phyloP scores from a whole-genome alignment of 1,284 basidiomycete species.

The Cutaneotrichosporon curvatum region DNA sequence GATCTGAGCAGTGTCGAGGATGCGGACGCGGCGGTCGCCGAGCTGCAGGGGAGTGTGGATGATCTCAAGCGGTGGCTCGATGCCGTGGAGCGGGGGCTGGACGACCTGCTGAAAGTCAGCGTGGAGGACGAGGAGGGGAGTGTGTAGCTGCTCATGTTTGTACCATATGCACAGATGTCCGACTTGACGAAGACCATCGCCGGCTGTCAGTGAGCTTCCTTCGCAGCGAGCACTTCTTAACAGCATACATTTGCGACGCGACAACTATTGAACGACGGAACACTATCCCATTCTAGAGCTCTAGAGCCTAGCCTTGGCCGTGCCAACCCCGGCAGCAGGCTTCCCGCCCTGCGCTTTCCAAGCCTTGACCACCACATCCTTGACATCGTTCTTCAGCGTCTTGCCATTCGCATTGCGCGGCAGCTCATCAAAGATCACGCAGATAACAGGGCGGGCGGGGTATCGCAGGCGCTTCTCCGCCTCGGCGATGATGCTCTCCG shows the following conservation, averaged over 20 bases:
- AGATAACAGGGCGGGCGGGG: conserved; percentile 13
- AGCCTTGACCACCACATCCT: conserved; percentile 14
- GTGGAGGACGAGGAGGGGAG: conserved; percentile 7
- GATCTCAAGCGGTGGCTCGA: conserved; percentile 74
- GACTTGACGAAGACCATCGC: too few relatives aligned
- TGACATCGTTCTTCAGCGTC: conserved; percentile 14
- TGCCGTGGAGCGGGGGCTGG: conserved; percentile 64
- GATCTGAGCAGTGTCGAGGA: conserved; percentile 10
- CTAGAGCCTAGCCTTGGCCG: conserved; percentile 10
- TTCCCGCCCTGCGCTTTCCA: conserved; percentile 12
- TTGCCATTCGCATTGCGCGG: conserved; percentile 16
- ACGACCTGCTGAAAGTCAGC: conserved; percentile 51
- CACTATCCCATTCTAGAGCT: background rate
- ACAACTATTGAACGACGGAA: too few relatives aligned
- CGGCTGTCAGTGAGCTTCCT: too few relatives aligned
- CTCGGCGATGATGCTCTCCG: conserved; percentile 9
- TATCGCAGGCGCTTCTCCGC: conserved; percentile 14
- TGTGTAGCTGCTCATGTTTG: background rate
- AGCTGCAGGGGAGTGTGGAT: conserved; percentile 68
- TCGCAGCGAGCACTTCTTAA: too few relatives aligned
- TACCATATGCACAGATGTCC: too few relatives aligned
- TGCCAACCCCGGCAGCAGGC: background rate
- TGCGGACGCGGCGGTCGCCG: conserved; percentile 49
- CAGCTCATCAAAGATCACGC: conserved; percentile 10
- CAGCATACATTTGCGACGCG: too few relatives aligned